A percentile compares a stretch with the other conserved stretches of the same genome.
phyloP scores from a whole-genome alignment of 1,139 yeast species.

The Yamadazyma triangularis region DNA sequence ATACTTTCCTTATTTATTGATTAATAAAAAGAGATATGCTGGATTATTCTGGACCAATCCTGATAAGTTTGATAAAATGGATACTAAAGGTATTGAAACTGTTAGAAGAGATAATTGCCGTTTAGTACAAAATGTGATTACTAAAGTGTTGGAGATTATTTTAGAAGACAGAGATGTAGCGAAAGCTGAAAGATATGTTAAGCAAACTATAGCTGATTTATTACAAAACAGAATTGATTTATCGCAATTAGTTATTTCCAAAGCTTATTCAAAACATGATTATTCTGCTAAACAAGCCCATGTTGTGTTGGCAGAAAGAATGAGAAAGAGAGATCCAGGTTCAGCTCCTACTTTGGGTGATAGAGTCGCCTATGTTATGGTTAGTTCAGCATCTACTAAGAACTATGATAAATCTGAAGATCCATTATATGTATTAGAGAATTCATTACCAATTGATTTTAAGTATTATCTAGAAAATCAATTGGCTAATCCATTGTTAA shows the following conservation, averaged over 20 bases:
- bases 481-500: constrained; percentile 82
- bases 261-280: constrained; percentile 84
- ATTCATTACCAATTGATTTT: constrained; percentile 90
- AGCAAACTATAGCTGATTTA: constrained; percentile 83
- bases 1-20: constrained; percentile 87
- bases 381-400: constrained; percentile 69
- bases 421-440: constrained; percentile 87
- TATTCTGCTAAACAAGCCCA: constrained; percentile 97
- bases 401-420: constrained; percentile 96
- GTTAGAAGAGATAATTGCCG: constrained; percentile 97
- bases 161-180: constrained; percentile 86
- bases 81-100: constrained; percentile 97
- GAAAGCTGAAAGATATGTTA: constrained; percentile 82
- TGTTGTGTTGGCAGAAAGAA: constrained; percentile 91
- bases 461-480: constrained; percentile 93
- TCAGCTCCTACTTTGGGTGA: constrained; percentile 97
- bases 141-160: constrained; percentile 80
- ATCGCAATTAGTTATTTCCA: constrained; percentile 90
- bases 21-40: constrained; percentile 95
- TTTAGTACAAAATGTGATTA: constrained; percentile 89
- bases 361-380: constrained; percentile 95
- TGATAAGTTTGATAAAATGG: constrained; percentile 90
- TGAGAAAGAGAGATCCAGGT: constrained; percentile 96
- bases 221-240: constrained; percentile 89
- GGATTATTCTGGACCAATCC: constrained; percentile 96